phyloP scores from a whole-genome alignment of 2,329 filamentous ascomycete genomes.

The Aspergillus sp. region DNA sequence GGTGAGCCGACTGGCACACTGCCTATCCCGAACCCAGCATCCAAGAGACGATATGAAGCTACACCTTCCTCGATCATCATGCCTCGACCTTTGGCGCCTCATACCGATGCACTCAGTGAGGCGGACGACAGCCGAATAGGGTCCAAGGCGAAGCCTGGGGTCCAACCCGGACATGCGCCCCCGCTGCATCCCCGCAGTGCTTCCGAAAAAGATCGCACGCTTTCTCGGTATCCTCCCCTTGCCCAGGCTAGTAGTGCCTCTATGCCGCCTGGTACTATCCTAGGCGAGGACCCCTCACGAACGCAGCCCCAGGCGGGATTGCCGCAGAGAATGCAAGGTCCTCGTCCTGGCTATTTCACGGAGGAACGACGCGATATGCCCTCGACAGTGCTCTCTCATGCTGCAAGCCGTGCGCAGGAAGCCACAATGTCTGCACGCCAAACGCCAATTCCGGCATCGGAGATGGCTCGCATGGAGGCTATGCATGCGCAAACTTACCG shows the following conservation, averaged over 20 bases:
- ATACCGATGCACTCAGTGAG: slow-evolving; percentile 37
- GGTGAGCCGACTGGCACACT: slow-evolving; percentile 45
- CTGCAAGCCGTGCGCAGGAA: slow-evolving; percentile 28
- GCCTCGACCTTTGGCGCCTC: slow-evolving; percentile 43
- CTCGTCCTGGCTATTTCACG: slow-evolving; percentile 44
- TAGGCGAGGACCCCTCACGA: slow-evolving; percentile 35
- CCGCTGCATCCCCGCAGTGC: slow-evolving; percentile 31
- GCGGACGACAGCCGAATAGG: slow-evolving; percentile 29
- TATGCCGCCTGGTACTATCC: slow-evolving; percentile 24
- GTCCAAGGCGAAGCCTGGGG: slow-evolving; percentile 30
- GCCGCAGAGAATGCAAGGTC: slow-evolving; percentile 38
- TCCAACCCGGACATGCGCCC: slow-evolving; percentile 30
- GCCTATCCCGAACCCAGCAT: slow-evolving; percentile 43
- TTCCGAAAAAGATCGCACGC: slow-evolving; percentile 36
- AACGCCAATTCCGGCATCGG: slow-evolving; percentile 24
- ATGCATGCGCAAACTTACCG: slow-evolving; percentile 24
- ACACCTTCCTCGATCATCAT: slow-evolving; percentile 40
- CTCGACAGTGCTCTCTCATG: slow-evolving; percentile 21
- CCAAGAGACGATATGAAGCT: slow-evolving; percentile 50
- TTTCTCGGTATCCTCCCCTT: slow-evolving; percentile 37
- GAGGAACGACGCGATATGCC: slow-evolving; percentile 39
- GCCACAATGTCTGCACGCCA: slow-evolving; percentile 31
- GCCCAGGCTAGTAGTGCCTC: slow-evolving; percentile 38
- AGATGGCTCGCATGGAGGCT: slow-evolving; percentile 36
- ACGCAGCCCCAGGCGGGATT: slow-evolving; percentile 32